Base-by-base conservation (phyloP, 2,329 filamentous ascomycete species). In the Neophaeococcomyces mojaviensis region DNA sequence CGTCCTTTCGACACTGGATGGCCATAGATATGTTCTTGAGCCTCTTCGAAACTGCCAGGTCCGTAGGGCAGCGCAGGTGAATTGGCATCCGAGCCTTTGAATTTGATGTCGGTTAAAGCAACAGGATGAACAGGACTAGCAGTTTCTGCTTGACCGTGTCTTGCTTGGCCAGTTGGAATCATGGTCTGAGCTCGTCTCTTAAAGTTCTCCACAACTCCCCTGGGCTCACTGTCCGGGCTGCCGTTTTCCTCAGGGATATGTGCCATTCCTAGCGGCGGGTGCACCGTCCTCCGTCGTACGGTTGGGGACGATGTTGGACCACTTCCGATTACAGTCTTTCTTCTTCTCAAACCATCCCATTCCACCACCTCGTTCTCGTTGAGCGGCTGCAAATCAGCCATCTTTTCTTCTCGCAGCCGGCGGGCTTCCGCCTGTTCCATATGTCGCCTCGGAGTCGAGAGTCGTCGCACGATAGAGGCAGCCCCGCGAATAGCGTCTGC, bases 401-500 rank as follows among this genome's bases (percentile, higher is more conserved):
- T 68, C 61, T 82, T 86, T 59, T 97, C 90, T 56, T 89, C 82
- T 49, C 84, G 82, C 47, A 95, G 73, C 26, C 86, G 80, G 56
- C 78, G 83, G 16, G 84, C 77, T 63, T 97, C 92, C 36, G 86
- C 79, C 6, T 81, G 73, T 62, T 97, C 87, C 71, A 84, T 84
- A 61, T 83, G 84, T 50, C 84, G 78, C 50, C 92, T 77, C 0
- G 82, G 76, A 9, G 74, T 74, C 0, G 88, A 96, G 40, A 98
- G 74, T 12, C 86, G 80, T 51, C 92, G 81, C 44, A 98, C 76
- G 49, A 98, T 88, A 38, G 88, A 88, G 5, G 87, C 89, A 13
- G 90, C 74, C 50, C 90, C 92, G 55, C 92, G 86, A 59, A 98
- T 94, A 8, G 92, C 88, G 64, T 98, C 92, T 12, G 92, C 92